These are phyloP conservation scores for Lepiota brunneoincarnata DNA, from an alignment of 768 basidiomycete species.

Conservation along the genomic window DNA sequence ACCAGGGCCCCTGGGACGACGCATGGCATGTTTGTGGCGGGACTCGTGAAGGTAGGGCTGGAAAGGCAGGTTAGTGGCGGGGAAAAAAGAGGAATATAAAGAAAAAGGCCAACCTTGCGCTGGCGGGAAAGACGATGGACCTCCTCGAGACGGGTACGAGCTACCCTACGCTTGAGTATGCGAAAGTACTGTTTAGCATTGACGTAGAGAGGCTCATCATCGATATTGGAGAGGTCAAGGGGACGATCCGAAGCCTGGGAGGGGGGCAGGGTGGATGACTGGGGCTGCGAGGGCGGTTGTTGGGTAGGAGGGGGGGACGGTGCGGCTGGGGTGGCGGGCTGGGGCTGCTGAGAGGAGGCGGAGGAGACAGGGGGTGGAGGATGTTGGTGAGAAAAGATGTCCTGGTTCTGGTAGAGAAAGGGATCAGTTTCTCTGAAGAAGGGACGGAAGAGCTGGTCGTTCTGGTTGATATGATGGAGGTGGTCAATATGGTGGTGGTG, in stretches of 20 bases:
- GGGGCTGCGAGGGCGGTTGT: constrained; percentile 15
- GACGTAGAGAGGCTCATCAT: constrained; percentile 98
- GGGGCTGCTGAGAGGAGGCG: constrained; percentile 5
- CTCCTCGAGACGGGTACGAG: constrained; percentile 89
- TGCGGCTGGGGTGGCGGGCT: neutral
- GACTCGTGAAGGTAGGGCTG: constrained; percentile 99
- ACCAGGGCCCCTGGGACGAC: constrained; percentile 93
- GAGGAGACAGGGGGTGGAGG: constrained; percentile 18
- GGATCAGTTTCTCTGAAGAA: constrained; percentile 23
- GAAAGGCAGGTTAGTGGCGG: constrained; percentile 10
- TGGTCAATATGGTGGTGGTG: constrained; percentile 4
- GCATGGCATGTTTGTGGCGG: constrained; percentile 97
- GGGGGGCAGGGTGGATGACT: constrained; percentile 12
- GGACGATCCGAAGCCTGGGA: constrained; percentile 17
- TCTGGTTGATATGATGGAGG: constrained; percentile 20
- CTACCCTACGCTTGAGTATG: constrained; percentile 92
- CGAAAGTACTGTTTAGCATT: constrained; percentile 99
- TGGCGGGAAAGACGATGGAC: constrained; percentile 89
- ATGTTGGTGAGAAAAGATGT: constrained; percentile 23
- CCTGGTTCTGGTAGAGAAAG: constrained; percentile 18
- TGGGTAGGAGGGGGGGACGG: constrained; percentile 15
- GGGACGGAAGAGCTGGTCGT: constrained; percentile 19
- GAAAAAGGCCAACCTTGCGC: constrained; percentile 65
- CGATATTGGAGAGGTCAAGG: constrained; percentile 38
- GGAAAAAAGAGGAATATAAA: neutral